Evolutionary conservation across 2,329 filamentous ascomycete species (phyloP), one percentile per base, ranked within the genome.

Genomic region (Fusarium pininemorale): DNA sequence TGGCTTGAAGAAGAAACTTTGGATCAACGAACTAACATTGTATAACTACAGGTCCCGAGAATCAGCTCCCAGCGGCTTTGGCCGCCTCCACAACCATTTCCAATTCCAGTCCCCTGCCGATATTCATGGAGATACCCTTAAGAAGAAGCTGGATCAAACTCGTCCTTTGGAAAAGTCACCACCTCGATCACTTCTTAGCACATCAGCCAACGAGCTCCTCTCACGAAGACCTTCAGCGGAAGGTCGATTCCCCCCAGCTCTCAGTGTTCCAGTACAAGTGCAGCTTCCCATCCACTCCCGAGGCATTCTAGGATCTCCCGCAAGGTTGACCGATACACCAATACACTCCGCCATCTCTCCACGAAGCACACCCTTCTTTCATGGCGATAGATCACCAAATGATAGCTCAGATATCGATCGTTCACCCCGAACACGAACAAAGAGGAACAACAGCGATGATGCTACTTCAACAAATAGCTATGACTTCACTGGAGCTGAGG

Each of bases 61-160:
- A 57, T 85, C 85, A 9, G 68, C 82, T 24, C 71, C 63, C 24
- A 68, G 83, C 41, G 81, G 83, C n/a, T 86, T 89, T 56, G 86
- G 87, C 63, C 82, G 87, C 62, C 85, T 85, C 69, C 87, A 88
- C 74, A 85, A 83, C 73, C 85, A 83, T 44, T 88, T 84, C 64
- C 83, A 87, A 64, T 87, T 88, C 70, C 82, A 82, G 54, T 83
- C 84, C 8, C 82, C 83, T 58, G 83, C 85, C 74, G 82, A 87
- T 50, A 81, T 86, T 20, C 85, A 89, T 59, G 86, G 87, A 67
- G 85, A 83, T 66, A 84, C 81, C 58, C 84, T 90, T 77, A 85
- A 89, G 67, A 88, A 87, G 79, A 90, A 88, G 80, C 82, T 90
- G n/a, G 85, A 89, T 65, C 83, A 85, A 3, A 80, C 84, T 42